These are phyloP conservation scores for Lenwebbia sp. DNA, from an alignment of 345 rosid species.

Conservation along the genomic window DNA sequence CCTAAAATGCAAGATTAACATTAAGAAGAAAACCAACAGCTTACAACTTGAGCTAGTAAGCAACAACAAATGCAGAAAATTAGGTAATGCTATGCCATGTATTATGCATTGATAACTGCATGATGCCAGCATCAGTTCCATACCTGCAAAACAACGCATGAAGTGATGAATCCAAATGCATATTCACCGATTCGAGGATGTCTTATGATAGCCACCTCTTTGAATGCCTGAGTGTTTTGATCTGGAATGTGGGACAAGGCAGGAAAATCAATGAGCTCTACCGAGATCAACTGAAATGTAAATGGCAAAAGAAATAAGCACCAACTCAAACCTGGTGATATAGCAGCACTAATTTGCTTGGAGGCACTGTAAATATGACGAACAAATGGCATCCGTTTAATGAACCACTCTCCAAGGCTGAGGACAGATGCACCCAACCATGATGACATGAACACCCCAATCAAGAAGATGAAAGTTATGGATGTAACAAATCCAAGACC, in stretches of 20 bases:
- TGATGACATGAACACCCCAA: conserved; percentile 99
- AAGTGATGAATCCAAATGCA: conserved; percentile 95
- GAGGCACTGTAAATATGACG: conserved; percentile 97
- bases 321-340: conserved; percentile 68
- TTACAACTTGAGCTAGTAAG: not conserved
- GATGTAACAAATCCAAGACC: conserved; percentile 98
- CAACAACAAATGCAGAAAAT: not conserved
- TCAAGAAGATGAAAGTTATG: conserved; percentile 82
- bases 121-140: not conserved
- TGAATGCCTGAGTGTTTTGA: conserved; percentile 91
- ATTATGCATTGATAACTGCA: not conserved
- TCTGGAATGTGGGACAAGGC: conserved; percentile 27
- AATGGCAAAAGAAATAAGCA: not conserved
- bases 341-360: conserved; percentile 97
- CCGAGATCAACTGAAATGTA: not conserved
- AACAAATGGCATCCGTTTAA: conserved; percentile 95
- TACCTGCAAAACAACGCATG: conserved; percentile 84
- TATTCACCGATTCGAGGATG: conserved; percentile 99
- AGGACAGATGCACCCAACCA: conserved; percentile 98
- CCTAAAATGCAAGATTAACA: not conserved
- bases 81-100: not conserved
- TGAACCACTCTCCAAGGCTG: conserved; percentile 95
- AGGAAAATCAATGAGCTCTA: not conserved
- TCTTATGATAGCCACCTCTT: conserved; percentile 94
- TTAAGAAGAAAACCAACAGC: not conserved